phyloP scores from a whole-genome alignment of 352 stramenopile species.

The Phytopythium montanum region DNA sequence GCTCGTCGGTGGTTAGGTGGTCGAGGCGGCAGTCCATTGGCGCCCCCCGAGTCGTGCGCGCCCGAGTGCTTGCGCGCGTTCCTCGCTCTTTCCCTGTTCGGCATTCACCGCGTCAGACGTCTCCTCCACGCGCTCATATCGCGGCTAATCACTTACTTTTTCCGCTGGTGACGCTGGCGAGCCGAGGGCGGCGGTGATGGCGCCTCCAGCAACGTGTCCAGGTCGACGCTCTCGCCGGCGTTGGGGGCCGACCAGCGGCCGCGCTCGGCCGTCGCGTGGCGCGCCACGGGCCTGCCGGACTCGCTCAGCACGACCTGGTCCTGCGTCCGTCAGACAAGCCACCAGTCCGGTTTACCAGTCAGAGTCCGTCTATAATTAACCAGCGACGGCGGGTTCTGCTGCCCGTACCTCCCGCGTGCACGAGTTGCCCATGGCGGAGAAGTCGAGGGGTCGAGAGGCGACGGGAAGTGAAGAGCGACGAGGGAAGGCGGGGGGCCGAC shows the following conservation, averaged over 20 bases:
- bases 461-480: neutral
- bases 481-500: neutral
- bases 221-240: slow-evolving; percentile 55
- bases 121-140: too few species aligned
- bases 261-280: slow-evolving; percentile 31
- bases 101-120: neutral
- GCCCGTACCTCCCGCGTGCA: slow-evolving; percentile 53
- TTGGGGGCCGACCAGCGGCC: slow-evolving; percentile 74
- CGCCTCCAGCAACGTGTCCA: slow-evolving; percentile 76
- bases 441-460: neutral
- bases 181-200: slow-evolving; percentile 40
- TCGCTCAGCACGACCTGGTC: slow-evolving; percentile 67
- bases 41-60: neutral
- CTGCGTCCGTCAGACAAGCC: slow-evolving; percentile 18
- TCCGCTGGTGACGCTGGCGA: slow-evolving; percentile 30
- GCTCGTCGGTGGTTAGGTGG: slow-evolving; percentile 17
- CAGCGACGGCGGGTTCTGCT: too few species aligned
- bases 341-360: neutral
- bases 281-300: slow-evolving; percentile 34
- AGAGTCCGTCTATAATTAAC: neutral
- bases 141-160: slow-evolving; percentile 32
- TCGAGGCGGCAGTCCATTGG: neutral
- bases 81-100: slow-evolving; percentile 23
- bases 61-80: slow-evolving; percentile 4
- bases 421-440: slow-evolving; percentile 48